These are phyloP conservation scores for Prunella vulgaris DNA, from an alignment of 257 asterid genomes.

Conservation along the genomic window DNA sequence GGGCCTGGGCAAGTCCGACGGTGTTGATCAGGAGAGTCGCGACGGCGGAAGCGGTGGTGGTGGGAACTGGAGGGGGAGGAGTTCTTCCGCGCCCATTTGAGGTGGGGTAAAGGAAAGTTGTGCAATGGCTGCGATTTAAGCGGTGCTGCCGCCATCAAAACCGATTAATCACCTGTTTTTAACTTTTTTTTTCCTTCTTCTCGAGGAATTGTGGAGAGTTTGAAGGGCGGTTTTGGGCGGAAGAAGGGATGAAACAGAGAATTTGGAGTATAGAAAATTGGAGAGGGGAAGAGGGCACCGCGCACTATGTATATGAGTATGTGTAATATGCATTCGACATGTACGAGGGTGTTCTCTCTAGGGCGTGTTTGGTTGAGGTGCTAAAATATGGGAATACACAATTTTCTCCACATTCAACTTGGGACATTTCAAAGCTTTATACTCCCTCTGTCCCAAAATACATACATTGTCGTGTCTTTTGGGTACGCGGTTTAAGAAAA, in stretches of 20 bases:
- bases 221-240: conserved; percentile 2
- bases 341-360: conserved; percentile 18
- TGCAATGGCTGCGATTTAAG: conserved; percentile 72
- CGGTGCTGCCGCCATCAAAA: conserved; percentile 71
- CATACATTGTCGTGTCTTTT: no score
- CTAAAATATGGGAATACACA: no score
- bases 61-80: conserved; percentile 32
- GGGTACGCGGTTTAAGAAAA: no score
- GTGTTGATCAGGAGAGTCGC: conserved; percentile 43
- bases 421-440: no score
- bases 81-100: conserved; percentile 72
- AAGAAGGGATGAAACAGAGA: conserved; percentile 31
- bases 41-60: conserved; percentile 55
- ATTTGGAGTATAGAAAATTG: conserved; percentile 7
- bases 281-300: conserved; percentile 28
- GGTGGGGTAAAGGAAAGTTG: conserved; percentile 64
- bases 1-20: conserved; percentile 23
- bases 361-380: no score
- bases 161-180: neutral
- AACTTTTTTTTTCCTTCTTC: neutral
- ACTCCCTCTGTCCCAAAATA: no score
- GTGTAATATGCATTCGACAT: conserved; percentile 22
- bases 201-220: neutral
- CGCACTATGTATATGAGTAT: conserved; percentile 18
- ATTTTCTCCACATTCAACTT: no score